These are phyloP conservation scores for Triadica sebifera DNA, from an alignment of 345 rosid genomes.

Conservation along the genomic window DNA sequence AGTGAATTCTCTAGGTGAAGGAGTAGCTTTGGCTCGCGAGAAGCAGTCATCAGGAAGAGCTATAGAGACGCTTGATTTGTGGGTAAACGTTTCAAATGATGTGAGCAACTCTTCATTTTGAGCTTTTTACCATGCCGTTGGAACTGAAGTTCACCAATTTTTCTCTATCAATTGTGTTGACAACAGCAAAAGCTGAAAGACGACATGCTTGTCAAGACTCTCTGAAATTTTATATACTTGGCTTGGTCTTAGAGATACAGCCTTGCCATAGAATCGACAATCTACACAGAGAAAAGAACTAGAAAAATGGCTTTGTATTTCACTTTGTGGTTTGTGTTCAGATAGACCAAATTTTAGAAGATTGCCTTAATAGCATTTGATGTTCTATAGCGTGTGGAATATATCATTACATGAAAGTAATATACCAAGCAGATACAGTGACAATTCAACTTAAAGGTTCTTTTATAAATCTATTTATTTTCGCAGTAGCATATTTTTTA, in stretches of 20 bases:
- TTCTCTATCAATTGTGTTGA: background rate
- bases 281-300: background rate
- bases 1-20: conserved; percentile 60
- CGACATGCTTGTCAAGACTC: background rate
- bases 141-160: background rate
- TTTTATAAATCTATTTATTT: no score
- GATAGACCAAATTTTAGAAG: background rate
- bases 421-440: no score
- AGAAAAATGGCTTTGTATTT: background rate
- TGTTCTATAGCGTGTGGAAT: background rate
- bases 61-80: conserved; percentile 58
- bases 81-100: conserved; percentile 56
- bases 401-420: background rate
- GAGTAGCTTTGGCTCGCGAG: conserved; percentile 72
- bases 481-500: no score
- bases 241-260: background rate
- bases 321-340: background rate
- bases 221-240: background rate
- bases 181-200: conserved; percentile 25
- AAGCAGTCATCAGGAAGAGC: conserved; percentile 78
- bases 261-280: background rate
- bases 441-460: no score
- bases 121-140: background rate
- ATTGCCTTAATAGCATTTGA: background rate
- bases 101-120: conserved; percentile 28